Evolutionary conservation across 73 alveolate genomes (phyloP).

Genomic region (Tetrahymena thermophila): DNA sequence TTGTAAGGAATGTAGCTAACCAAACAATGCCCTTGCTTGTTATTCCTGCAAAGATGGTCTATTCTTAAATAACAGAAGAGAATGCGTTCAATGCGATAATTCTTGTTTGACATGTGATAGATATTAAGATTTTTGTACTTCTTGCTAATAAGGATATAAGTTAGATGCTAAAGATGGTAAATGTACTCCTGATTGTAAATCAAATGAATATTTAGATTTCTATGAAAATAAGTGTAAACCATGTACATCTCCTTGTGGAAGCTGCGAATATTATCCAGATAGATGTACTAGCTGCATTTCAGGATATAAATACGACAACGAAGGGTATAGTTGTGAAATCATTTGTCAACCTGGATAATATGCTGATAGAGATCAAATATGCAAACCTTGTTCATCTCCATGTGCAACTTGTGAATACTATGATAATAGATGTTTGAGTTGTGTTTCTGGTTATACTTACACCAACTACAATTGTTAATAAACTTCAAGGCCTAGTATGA

Average conservation of each 20-base stretch:
- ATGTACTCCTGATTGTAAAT: not conserved
- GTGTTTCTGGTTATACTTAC: no score
- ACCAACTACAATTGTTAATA: no score
- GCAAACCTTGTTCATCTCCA: not conserved
- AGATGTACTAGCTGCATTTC: not conserved
- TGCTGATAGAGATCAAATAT: not conserved
- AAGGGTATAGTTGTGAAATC: not conserved
- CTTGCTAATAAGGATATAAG: no score
- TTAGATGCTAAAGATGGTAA: no score
- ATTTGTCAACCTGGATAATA: not conserved
- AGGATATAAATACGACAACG: not conserved
- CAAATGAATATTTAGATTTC: not conserved
- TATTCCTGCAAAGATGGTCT: no score
- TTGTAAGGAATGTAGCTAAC: no score
- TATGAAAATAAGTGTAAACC: not conserved
- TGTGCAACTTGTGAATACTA: not conserved
- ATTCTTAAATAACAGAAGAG: not conserved
- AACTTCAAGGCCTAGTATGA: no score
- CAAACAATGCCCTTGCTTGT: no score
- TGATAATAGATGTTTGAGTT: not conserved
- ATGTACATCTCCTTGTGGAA: not conserved
- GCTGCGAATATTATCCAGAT: not conserved
- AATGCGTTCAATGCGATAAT: no score
- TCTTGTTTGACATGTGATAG: no score
- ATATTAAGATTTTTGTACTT: no score